Conservation (phyloP, 2,329 filamentous ascomycete genomes). For the Myrmaecium sp. region DNA sequence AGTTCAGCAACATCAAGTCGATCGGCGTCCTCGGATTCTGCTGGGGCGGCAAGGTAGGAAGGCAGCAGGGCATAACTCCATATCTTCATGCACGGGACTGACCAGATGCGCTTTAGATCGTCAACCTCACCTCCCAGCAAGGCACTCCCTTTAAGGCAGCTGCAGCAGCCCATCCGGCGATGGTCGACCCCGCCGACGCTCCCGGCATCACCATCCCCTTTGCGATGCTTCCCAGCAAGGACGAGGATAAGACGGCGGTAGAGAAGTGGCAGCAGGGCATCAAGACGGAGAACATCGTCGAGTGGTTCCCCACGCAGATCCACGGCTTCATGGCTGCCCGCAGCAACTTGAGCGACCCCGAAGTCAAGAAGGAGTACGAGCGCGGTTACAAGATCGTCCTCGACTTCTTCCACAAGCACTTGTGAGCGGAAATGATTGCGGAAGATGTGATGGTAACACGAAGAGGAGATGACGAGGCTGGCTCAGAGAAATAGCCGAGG, state of each 20-base stretch:
- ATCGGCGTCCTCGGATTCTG: slow-evolving; percentile 47
- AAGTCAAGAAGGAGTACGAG: slow-evolving; percentile 33
- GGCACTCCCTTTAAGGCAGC: slow-evolving; percentile 40
- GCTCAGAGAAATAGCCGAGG: too few species aligned
- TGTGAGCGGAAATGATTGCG: slow-evolving; percentile 31
- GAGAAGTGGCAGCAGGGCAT: slow-evolving; percentile 31
- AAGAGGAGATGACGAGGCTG: too few species aligned
- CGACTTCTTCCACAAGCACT: slow-evolving; percentile 34
- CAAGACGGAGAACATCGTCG: slow-evolving; percentile 29
- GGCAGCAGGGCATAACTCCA: neutral
- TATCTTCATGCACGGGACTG: neutral
- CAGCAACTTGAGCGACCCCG: slow-evolving; percentile 27
- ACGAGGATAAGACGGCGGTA: slow-evolving; percentile 36
- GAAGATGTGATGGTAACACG: too few species aligned
- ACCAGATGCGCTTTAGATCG: slow-evolving; percentile 29
- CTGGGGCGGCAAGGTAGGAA: slow-evolving; percentile 33
- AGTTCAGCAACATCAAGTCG: slow-evolving; percentile 27
- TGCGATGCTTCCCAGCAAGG: slow-evolving; percentile 38
- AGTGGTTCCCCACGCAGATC: slow-evolving; percentile 32
- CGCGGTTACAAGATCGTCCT: slow-evolving; percentile 31
- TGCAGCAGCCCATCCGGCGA: slow-evolving; percentile 40
- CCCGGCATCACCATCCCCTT: slow-evolving; percentile 38
- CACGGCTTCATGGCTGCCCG: slow-evolving; percentile 28
- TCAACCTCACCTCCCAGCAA: slow-evolving; percentile 33
- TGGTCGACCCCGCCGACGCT: slow-evolving; percentile 43